Percentiles rank a stretch among this genome's conserved stretches.
Evolutionary conservation across 441 rosid genomes (phyloP).

Genomic region (Adansonia gregorii): DNA sequence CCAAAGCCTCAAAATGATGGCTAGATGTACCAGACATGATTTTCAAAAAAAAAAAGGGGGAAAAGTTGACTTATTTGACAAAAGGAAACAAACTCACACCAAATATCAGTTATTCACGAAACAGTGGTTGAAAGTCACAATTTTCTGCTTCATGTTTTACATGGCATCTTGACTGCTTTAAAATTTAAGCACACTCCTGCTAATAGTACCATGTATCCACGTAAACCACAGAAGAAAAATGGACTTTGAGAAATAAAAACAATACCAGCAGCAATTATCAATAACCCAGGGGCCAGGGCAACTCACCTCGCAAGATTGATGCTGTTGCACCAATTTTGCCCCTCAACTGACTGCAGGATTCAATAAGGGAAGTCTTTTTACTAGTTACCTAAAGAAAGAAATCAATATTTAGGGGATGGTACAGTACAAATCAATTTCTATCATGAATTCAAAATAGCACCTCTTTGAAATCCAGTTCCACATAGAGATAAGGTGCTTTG

Average conservation of each 20-base stretch:
- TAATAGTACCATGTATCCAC: background rate
- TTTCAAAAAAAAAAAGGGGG: background rate
- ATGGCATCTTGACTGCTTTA: background rate
- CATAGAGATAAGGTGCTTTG: conserved; percentile 78
- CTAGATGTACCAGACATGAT: background rate
- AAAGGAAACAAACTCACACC: background rate
- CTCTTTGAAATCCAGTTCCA: conserved; percentile 97
- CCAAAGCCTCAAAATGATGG: conserved; percentile 2
- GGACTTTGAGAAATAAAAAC: background rate
- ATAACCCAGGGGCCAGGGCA: background rate
- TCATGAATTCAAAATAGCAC: conserved; percentile 37
- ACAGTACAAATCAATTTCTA: background rate
- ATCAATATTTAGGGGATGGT: background rate
- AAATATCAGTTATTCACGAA: background rate
- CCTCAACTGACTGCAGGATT: conserved; percentile 63
- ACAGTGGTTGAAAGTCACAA: background rate
- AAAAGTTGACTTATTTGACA: background rate
- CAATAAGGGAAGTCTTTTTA: conserved; percentile 81
- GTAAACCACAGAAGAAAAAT: background rate
- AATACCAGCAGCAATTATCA: background rate
- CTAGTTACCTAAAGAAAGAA: conserved; percentile 65
- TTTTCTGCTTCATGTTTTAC: background rate
- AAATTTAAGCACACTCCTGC: conserved; percentile 14
- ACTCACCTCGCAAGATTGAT: conserved; percentile 75
- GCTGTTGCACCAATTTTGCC: conserved; percentile 72